A percentile compares a stretch with the other conserved stretches of the same genome.
phyloP scores from a whole-genome alignment of 352 stramenopile genomes.

The Globisporangium paroecandrum region DNA sequence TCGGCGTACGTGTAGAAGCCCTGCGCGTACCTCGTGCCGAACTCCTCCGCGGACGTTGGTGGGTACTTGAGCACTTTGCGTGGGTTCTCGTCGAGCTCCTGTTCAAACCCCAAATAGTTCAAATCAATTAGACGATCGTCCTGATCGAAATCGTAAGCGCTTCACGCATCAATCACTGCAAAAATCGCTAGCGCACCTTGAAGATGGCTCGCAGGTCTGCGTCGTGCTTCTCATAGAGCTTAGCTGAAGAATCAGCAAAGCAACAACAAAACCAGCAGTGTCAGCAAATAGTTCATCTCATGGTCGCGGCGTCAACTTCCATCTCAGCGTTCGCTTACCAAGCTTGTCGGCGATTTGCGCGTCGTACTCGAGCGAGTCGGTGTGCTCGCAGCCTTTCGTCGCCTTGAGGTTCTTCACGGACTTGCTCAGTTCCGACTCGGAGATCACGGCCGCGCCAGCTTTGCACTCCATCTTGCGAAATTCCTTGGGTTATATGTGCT shows the following conservation, averaged over 20 bases:
- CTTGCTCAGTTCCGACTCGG: slow-evolving; percentile 56
- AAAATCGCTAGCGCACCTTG: slow-evolving; percentile 25
- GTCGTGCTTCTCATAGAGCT: slow-evolving; percentile 61
- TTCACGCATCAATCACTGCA: background rate
- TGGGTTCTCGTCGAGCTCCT: slow-evolving; percentile 75
- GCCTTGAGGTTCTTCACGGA: slow-evolving; percentile 59
- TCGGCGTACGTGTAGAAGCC: slow-evolving; percentile 83
- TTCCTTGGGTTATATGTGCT: background rate
- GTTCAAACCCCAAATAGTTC: background rate
- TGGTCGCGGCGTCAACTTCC: background rate
- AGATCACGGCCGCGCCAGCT: slow-evolving; percentile 27
- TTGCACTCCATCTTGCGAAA: slow-evolving; percentile 57
- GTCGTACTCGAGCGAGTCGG: slow-evolving; percentile 73
- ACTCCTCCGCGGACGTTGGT: slow-evolving; percentile 52
- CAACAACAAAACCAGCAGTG: background rate
- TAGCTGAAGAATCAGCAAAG: slow-evolving; percentile 17
- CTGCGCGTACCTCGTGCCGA: slow-evolving; percentile 78
- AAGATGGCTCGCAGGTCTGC: slow-evolving; percentile 68
- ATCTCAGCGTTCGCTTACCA: slow-evolving; percentile 16
- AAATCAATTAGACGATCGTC: background rate
- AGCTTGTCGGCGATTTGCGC: slow-evolving; percentile 48
- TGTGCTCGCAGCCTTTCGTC: slow-evolving; percentile 62
- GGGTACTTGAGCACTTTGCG: slow-evolving; percentile 78
- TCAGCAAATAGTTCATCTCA: background rate
- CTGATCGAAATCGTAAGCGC: background rate